Conservation (phyloP, 2,329 filamentous ascomycete genomes). For the Neodidymelliopsis sp. region DNA sequence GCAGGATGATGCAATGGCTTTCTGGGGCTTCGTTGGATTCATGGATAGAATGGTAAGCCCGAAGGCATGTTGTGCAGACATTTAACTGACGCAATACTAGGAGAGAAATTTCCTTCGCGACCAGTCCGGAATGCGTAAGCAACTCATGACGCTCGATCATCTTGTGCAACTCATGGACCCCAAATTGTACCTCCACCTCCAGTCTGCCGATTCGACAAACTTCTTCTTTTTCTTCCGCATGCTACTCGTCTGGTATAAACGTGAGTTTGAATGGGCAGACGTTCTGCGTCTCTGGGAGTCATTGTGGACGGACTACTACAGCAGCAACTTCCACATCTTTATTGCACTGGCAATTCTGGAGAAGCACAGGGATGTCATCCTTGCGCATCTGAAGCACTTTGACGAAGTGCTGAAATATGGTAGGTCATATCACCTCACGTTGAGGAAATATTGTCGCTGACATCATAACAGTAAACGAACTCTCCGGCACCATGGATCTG, state of each 20-base stretch:
- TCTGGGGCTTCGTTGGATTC: constrained; percentile 95
- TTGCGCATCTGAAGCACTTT: constrained; percentile 91
- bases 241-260: constrained; percentile 98
- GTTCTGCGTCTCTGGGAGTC: constrained; percentile 89
- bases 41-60: constrained; percentile 85
- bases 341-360: constrained; percentile 92
- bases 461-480: constrained; percentile 77
- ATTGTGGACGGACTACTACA: constrained; percentile 92
- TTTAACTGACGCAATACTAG: constrained; percentile 41
- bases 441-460: constrained; percentile 13
- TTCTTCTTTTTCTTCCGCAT: constrained; percentile 99
- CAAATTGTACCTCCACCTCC: constrained; percentile 87
- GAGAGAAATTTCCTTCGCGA: constrained; percentile 96
- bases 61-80: too few species aligned
- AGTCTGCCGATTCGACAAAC: constrained; percentile 92
- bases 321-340: constrained; percentile 92
- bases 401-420: constrained; percentile 97
- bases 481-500: constrained; percentile 91
- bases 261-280: constrained; percentile 91
- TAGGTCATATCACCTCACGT: constrained; percentile 53
- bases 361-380: constrained; percentile 95
- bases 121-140: constrained; percentile 93
- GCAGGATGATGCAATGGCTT: constrained; percentile 95
- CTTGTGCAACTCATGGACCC: constrained; percentile 97
- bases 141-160: constrained; percentile 90